Evolutionary conservation across 2,329 filamentous ascomycete species (phyloP).

Genomic region (Apiospora hydei): DNA sequence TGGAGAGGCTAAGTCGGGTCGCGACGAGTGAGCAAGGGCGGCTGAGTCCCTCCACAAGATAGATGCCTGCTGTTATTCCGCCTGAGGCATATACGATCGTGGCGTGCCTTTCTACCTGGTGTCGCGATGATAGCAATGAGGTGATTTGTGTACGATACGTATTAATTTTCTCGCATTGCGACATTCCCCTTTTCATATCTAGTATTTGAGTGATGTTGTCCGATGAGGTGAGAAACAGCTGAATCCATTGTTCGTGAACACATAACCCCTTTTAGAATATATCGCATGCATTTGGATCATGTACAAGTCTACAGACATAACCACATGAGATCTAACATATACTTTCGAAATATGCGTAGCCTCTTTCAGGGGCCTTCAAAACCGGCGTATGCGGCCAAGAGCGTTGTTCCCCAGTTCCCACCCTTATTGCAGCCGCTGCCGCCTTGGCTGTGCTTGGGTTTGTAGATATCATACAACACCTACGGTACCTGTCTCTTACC

Average conservation of each 20-base stretch:
- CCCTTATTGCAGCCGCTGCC: not conserved
- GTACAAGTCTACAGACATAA: too few species aligned
- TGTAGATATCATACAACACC: not conserved
- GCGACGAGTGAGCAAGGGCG: not conserved
- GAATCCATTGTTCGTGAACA: too few species aligned
- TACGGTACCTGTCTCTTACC: conserved; percentile 49
- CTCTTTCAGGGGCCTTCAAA: not conserved
- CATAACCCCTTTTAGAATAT: not conserved
- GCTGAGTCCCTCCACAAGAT: not conserved
- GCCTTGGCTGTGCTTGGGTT: not conserved
- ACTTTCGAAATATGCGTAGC: not conserved
- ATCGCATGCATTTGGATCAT: not conserved
- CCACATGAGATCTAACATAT: not conserved
- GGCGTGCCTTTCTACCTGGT: not conserved
- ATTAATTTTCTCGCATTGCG: not conserved
- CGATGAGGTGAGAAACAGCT: not conserved
- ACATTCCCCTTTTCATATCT: not conserved
- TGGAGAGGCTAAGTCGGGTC: too few species aligned
- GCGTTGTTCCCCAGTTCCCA: not conserved
- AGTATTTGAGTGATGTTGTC: not conserved
- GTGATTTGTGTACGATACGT: not conserved
- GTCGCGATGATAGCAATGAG: not conserved
- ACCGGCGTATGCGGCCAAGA: not conserved
- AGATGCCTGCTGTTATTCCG: not conserved
- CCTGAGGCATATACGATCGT: not conserved